Conservation (phyloP, 1,139 yeast genomes). For the Candida neerlandica region DNA sequence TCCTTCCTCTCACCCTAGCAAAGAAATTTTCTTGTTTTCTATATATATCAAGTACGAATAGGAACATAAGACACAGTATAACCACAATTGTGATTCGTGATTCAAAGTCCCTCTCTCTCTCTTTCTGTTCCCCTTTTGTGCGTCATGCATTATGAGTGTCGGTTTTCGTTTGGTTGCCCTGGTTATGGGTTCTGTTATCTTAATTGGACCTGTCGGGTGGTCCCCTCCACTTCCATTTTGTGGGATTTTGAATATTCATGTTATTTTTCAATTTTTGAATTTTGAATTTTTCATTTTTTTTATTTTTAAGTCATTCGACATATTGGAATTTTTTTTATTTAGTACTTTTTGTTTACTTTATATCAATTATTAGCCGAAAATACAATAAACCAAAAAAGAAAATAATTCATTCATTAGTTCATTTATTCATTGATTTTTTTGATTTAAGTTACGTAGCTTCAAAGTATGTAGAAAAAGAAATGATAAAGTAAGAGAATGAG, state of each 20-base stretch:
- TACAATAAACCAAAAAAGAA: background rate
- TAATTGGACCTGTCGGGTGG: background rate
- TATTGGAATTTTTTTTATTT: background rate
- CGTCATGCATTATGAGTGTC: background rate
- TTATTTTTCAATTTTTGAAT: too few species aligned
- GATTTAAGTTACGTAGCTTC: background rate
- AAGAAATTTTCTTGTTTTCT: background rate
- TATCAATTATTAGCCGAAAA: constrained; percentile 1
- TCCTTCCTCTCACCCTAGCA: too few species aligned
- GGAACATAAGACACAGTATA: background rate
- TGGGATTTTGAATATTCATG: too few species aligned
- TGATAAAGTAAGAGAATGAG: too few species aligned
- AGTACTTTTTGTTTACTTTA: background rate
- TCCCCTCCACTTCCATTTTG: background rate
- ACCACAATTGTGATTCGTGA: background rate
- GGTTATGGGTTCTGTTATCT: too few species aligned
- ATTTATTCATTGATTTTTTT: too few species aligned
- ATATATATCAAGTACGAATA: background rate
- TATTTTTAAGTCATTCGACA: background rate
- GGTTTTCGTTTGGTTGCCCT: background rate
- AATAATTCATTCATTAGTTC: too few species aligned
- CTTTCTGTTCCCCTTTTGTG: background rate
- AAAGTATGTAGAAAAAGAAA: too few species aligned
- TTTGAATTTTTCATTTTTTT: background rate
- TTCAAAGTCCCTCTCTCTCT: too few species aligned